Evolutionary conservation across 2,329 filamentous ascomycete genomes (phyloP).

Genomic region (Dothistroma septosporum): DNA sequence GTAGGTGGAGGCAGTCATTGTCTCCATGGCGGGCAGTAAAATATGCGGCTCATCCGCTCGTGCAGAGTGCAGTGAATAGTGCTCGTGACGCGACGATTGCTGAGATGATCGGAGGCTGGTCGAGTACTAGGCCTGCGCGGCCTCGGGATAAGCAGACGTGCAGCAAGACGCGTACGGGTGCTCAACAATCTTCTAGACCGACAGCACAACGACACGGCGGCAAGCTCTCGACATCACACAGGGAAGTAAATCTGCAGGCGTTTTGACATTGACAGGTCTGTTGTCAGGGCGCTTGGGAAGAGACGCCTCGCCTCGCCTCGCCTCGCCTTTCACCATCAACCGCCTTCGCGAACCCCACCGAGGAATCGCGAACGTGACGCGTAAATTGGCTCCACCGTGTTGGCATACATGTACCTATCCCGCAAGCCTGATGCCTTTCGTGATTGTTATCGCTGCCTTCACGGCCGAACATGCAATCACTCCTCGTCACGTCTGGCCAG

Average conservation of each 20-base stretch:
- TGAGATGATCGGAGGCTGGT: background rate
- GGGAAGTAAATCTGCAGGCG: too few relatives aligned
- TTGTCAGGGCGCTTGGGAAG: too few relatives aligned
- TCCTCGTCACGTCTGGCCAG: background rate
- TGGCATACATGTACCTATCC: too few relatives aligned
- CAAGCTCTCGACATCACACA: too few relatives aligned
- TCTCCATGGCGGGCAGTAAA: constrained; percentile 12
- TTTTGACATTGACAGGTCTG: too few relatives aligned
- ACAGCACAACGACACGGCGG: too few relatives aligned
- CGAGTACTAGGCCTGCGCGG: background rate
- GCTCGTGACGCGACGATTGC: background rate
- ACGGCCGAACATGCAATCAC: background rate
- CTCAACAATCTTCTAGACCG: background rate
- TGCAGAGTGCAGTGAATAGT: background rate
- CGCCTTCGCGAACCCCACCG: too few relatives aligned
- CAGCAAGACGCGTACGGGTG: background rate
- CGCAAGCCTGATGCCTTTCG: too few relatives aligned
- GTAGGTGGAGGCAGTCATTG: constrained; percentile 18
- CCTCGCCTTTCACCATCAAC: too few relatives aligned
- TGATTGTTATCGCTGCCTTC: background rate
- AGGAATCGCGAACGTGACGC: too few relatives aligned
- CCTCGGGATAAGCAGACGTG: background rate
- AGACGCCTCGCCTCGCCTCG: too few relatives aligned
- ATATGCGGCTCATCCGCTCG: background rate
- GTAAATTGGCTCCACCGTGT: too few relatives aligned